Evolutionary conservation across 164 flowering plant species (phyloP).

Genomic region (Sextonia rubra): DNA sequence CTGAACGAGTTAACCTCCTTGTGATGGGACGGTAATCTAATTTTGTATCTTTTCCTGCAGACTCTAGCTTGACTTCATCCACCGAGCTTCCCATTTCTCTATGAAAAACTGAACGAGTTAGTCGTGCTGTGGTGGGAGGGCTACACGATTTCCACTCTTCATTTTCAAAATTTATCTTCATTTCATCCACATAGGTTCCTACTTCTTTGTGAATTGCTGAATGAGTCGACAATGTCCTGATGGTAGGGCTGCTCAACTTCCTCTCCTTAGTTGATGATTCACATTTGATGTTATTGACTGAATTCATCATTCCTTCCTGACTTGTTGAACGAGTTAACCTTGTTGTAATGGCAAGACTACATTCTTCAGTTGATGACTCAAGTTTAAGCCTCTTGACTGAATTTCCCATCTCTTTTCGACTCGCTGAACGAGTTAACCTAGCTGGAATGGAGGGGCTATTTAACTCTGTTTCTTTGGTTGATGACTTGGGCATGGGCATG

Average conservation of each 20-base stretch:
- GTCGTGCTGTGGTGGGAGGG: neutral
- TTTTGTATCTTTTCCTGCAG: neutral
- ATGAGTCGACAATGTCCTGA: neutral
- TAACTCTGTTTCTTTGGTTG: neutral
- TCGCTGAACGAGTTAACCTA: neutral
- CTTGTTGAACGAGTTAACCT: neutral
- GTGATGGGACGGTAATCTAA: neutral
- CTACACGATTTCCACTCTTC: neutral
- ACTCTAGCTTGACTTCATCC: neutral
- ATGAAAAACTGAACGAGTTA: conserved; percentile 7
- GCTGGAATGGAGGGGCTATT: neutral
- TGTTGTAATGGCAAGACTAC: neutral
- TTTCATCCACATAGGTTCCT: neutral
- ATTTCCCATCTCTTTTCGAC: conserved; percentile 1
- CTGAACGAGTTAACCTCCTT: neutral
- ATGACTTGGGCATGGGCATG: neutral
- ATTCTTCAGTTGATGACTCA: neutral
- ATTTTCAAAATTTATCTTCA: neutral
- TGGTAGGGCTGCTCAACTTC: neutral
- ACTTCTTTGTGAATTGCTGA: neutral
- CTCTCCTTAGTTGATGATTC: neutral
- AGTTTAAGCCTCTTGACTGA: neutral
- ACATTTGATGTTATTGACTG: neutral
- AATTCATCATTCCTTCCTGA: neutral
- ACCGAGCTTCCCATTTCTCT: neutral